phyloP scores from a whole-genome alignment of 306 rosid species.

The Vachellia pachyceras region DNA sequence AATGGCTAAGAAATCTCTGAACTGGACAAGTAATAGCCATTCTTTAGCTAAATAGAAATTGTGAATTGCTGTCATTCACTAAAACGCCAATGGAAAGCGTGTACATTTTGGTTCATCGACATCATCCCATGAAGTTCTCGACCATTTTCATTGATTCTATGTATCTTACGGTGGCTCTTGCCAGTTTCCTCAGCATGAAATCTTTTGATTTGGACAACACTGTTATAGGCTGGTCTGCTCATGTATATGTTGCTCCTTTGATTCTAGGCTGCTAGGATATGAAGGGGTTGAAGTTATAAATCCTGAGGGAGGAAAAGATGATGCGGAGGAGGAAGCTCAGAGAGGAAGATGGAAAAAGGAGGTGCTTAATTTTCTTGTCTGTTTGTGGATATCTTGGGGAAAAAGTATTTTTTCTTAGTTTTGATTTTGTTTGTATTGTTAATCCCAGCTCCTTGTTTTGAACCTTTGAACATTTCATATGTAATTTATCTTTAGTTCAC shows the following conservation, averaged over 20 bases:
- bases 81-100: slow-evolving; percentile 16
- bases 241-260: slow-evolving; percentile 1
- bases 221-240: not conserved
- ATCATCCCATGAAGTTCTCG: not conserved
- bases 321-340: slow-evolving; percentile 79
- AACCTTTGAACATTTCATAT: not conserved
- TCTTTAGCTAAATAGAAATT: not conserved
- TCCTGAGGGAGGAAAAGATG: slow-evolving; percentile 84
- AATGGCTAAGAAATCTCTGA: not conserved
- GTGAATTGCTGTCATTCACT: not conserved
- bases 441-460: not conserved
- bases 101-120: not conserved
- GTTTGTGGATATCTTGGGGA: not conserved
- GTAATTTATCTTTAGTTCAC: not conserved
- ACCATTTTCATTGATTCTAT: not conserved
- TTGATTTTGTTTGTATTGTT: not conserved
- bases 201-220: slow-evolving; percentile 1
- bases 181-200: slow-evolving; percentile 8
- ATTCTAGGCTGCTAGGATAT: slow-evolving; percentile 49
- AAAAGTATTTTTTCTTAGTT: not conserved
- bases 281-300: slow-evolving; percentile 84
- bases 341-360: slow-evolving; percentile 85
- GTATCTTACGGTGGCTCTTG: not conserved
- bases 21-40: not conserved
- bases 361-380: slow-evolving; percentile 42